Percentiles rank a stretch among this genome's conserved stretches.
Conservation (phyloP, 495 filamentous ascomycete genomes). For the Penicillium subrubescens region DNA sequence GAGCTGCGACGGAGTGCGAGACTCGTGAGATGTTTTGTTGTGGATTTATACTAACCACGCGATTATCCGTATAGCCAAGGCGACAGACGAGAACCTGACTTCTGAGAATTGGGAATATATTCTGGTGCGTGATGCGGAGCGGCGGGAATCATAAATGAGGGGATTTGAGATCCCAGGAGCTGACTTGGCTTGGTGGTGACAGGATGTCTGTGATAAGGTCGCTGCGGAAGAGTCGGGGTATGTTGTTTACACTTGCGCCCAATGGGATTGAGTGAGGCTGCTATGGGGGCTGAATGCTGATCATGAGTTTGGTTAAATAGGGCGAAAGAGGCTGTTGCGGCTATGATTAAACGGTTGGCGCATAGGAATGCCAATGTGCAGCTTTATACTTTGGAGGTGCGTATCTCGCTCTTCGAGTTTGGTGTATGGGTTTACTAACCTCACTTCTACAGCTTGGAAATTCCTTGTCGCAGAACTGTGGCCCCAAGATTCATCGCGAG, state of each 20-base stretch:
- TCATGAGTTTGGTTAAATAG: conserved; percentile 37
- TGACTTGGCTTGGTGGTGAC: conserved; percentile 21
- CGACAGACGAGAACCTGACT: conserved; percentile 97
- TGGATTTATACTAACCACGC: conserved; percentile 25
- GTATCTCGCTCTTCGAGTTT: conserved; percentile 13
- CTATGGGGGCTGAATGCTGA: conserved; percentile 8
- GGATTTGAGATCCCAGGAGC: conserved; percentile 5
- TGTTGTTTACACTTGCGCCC: conserved; percentile 16
- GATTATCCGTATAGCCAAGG: conserved; percentile 70
- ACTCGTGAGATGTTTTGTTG: background rate
- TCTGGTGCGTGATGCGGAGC: conserved; percentile 56
- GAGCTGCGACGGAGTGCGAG: background rate
- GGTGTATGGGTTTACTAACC: conserved; percentile 8
- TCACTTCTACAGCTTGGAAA: conserved; percentile 67
- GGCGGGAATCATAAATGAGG: too few relatives aligned
- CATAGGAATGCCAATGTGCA: conserved; percentile 99
- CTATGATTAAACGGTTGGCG: conserved; percentile 92
- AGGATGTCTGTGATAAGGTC: conserved; percentile 97
- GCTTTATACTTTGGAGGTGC: conserved; percentile 92
- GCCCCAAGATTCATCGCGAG: conserved; percentile 87
- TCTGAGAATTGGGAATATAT: conserved; percentile 99
- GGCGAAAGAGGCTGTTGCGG: conserved; percentile 88
- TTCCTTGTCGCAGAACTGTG: conserved; percentile 94
- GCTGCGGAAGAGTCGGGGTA: conserved; percentile 64
- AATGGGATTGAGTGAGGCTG: background rate